Evolutionary conservation across 2,329 filamentous ascomycete species (phyloP).

Genomic region (Cytospora mali): DNA sequence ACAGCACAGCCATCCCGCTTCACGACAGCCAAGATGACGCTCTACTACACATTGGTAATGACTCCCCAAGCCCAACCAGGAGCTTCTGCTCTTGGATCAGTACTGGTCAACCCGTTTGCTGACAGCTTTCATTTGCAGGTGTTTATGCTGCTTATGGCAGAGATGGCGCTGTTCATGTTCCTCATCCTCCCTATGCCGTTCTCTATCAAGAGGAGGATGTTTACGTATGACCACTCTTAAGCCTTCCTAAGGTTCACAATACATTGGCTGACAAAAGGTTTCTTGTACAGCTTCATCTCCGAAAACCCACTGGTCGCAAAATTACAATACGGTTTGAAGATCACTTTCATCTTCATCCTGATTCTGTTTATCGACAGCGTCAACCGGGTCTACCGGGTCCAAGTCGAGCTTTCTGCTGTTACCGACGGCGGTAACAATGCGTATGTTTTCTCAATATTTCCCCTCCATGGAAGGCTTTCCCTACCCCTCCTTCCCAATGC

Average conservation of each 20-base stretch:
- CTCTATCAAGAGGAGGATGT: slow-evolving; percentile 80
- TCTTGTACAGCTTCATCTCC: slow-evolving; percentile 78
- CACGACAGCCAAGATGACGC: slow-evolving; percentile 51
- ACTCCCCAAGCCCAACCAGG: background rate
- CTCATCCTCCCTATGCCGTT: slow-evolving; percentile 89
- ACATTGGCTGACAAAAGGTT: background rate
- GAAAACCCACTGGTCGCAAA: slow-evolving; percentile 84
- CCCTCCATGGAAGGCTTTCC: background rate
- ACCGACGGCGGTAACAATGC: slow-evolving; percentile 59
- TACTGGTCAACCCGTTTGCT: slow-evolving; percentile 30
- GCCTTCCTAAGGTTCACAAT: background rate
- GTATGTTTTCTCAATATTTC: slow-evolving; percentile 45
- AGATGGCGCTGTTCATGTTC: slow-evolving; percentile 81
- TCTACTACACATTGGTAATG: slow-evolving; percentile 59
- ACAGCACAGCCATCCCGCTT: slow-evolving; percentile 11
- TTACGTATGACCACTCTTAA: slow-evolving; percentile 55
- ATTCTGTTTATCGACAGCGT: slow-evolving; percentile 98
- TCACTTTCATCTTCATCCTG: slow-evolving; percentile 98
- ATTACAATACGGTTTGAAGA: slow-evolving; percentile 96
- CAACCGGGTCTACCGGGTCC: slow-evolving; percentile 92
- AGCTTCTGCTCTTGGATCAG: background rate
- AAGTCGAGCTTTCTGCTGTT: slow-evolving; percentile 79
- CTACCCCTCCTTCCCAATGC: slow-evolving; percentile 2
- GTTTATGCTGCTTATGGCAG: slow-evolving; percentile 78
- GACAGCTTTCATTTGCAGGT: slow-evolving; percentile 56